Evolutionary conservation across 768 basidiomycete species (phyloP).

Genomic region (Rhizopogon salebrosus): DNA sequence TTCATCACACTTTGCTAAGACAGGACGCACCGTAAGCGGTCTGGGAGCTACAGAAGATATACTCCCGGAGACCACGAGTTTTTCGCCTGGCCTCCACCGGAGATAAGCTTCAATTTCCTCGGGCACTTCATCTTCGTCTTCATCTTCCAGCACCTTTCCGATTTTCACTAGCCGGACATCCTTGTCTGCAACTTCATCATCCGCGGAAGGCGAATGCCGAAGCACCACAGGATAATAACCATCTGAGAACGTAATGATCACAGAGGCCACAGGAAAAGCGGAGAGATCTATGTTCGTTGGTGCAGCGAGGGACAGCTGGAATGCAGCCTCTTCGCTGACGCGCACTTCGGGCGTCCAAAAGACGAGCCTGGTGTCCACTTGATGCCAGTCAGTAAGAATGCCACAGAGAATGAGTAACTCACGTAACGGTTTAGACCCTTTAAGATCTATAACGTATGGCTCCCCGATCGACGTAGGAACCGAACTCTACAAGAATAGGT

Average conservation of each 20-base stretch:
- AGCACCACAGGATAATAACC: conserved; percentile 46
- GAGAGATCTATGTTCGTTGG: conserved; percentile 44
- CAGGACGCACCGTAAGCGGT: conserved; percentile 46
- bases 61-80: conserved; percentile 57
- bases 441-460: conserved; percentile 55
- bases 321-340: conserved; percentile 59
- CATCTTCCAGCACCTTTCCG: conserved; percentile 38
- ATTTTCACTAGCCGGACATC: conserved; percentile 29
- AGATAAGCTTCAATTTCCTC: conserved; percentile 37
- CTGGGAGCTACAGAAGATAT: conserved; percentile 46
- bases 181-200: conserved; percentile 4
- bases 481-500: conserved; percentile 48
- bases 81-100: conserved; percentile 51
- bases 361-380: conserved; percentile 60
- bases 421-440: conserved; percentile 63
- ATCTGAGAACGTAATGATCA: conserved; percentile 57
- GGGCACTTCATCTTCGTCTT: conserved; percentile 7
- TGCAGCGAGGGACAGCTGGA: conserved; percentile 66
- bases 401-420: conserved; percentile 20
- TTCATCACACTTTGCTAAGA: background rate
- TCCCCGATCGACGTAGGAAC: conserved; percentile 56
- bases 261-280: conserved; percentile 53
- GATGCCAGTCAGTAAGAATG: conserved; percentile 4
- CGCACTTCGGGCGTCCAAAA: conserved; percentile 69
- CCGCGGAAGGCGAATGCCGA: conserved; percentile 31